phyloP scores from a whole-genome alignment of 208 protist genomes.

The Naegleria fowleri region DNA sequence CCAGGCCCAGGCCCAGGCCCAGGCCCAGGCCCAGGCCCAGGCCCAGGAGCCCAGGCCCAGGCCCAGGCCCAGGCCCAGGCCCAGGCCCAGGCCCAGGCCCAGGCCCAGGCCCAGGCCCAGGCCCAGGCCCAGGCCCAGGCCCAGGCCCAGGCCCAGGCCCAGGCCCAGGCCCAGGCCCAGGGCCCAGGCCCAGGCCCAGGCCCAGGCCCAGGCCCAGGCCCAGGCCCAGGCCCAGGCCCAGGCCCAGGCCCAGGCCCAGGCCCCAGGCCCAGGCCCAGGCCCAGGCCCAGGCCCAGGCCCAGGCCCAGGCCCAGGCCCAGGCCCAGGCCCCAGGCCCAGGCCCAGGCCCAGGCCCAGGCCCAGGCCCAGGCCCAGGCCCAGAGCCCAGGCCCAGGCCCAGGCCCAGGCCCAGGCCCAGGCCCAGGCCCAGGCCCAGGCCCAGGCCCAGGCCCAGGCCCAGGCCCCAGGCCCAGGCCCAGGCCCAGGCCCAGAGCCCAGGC shows the following conservation, averaged over 20 bases:
- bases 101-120: constrained; percentile 38
- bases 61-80: not conserved
- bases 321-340: too few species aligned
- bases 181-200: constrained; percentile 30
- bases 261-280: constrained; percentile 32
- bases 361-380: too few species aligned
- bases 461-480: constrained; percentile 29
- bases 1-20: not conserved
- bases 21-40: not conserved
- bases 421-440: constrained; percentile 33
- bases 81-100: constrained; percentile 35
- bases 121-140: constrained; percentile 32
- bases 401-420: too few species aligned
- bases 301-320: too few species aligned
- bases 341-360: too few species aligned
- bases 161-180: constrained; percentile 33
- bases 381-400: too few species aligned
- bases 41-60: not conserved
- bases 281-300: too few species aligned
- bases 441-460: constrained; percentile 33
- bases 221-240: constrained; percentile 34
- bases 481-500: constrained; percentile 31
- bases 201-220: constrained; percentile 34
- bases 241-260: constrained; percentile 31
- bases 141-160: constrained; percentile 33